Evolutionary conservation across 208 protist species (phyloP).

Genomic region (Leptomonas pyrrhocoris): DNA sequence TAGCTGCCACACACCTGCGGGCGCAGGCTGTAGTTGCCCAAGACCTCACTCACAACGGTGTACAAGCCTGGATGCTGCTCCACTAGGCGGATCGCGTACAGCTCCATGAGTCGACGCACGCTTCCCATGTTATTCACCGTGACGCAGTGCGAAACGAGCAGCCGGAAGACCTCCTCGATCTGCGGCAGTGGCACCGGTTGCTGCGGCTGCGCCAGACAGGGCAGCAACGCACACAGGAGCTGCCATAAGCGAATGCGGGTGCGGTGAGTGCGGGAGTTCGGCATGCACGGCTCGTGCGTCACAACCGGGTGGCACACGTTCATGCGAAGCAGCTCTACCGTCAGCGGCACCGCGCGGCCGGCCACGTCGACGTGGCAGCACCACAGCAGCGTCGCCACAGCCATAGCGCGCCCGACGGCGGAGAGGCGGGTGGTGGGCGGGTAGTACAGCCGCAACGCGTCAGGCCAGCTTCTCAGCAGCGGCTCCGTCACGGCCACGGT

Average conservation of each 20-base stretch:
- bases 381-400: slow-evolving; percentile 69
- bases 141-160: slow-evolving; percentile 54
- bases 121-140: slow-evolving; percentile 88
- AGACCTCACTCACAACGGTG: slow-evolving; percentile 45
- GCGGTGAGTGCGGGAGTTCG: slow-evolving; percentile 88
- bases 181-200: slow-evolving; percentile 14
- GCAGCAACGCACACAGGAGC: slow-evolving; percentile 75
- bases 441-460: slow-evolving; percentile 60
- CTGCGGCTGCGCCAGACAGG: slow-evolving; percentile 43
- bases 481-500: slow-evolving; percentile 79
- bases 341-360: slow-evolving; percentile 36
- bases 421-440: slow-evolving; percentile 78
- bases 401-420: slow-evolving; percentile 68
- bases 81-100: slow-evolving; percentile 76
- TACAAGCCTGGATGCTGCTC: slow-evolving; percentile 64
- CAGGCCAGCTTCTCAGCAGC: slow-evolving; percentile 58
- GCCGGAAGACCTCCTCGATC: slow-evolving; percentile 46
- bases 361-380: slow-evolving; percentile 45
- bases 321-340: slow-evolving; percentile 66
- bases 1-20: slow-evolving; percentile 87
- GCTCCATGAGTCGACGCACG: slow-evolving; percentile 88
- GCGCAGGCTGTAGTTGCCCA: slow-evolving; percentile 64
- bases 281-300: slow-evolving; percentile 86
- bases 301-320: slow-evolving; percentile 61
- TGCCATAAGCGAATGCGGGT: slow-evolving; percentile 89